Base-by-base conservation (phyloP, 2,329 filamentous ascomycete genomes). In the Zalaria sp. region DNA sequence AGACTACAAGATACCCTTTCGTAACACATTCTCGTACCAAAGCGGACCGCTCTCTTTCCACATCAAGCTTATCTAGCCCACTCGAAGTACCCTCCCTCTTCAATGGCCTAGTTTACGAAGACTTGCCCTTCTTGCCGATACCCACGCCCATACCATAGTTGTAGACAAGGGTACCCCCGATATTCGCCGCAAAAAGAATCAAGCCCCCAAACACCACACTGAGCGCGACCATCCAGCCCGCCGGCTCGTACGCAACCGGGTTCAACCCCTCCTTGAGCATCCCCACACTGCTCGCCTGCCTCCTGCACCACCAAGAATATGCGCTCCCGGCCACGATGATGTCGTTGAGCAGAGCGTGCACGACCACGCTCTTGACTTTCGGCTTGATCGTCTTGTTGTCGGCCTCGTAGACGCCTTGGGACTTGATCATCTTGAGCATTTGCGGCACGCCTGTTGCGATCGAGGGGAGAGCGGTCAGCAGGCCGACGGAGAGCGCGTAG, bases 141-240 rank as follows among this genome's bases (percentile, higher is more conserved):
- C 18, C 18, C 18, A 18, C 18, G 18, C 66, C 66, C 50, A 69
- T 63, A 0, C 66, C 66, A 44, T 64, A 63, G 27, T 61, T 54
- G 48, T 69, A 69, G 4, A 65, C 63, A 46, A 69, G 45, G 5
- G 51, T 52, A 0, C 64, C 66, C 3, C 66, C 66, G 4, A 68
- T 53, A 43, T 63, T 64, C 8, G 64, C 64, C 3, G 56, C 57
- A 43, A 63, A 62, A 34, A 65, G 43, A 3, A 60, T 56, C 34
- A 59, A 45, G 3, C 56, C 48, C 4, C 58, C 56, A 10, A 65
- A 44, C 9, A 58, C 41, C 18, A 53, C 52, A 47, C 62, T 64
- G 1, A 64, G 47, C 10, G 58, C 34, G 1, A 67, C 53, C 46
- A 65, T 64, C 38, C 53, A 56, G 4, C 45, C 48, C 9, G 47